Percentiles rank a stretch among this genome's conserved stretches.
Conservation (phyloP, 2,329 filamentous ascomycete genomes). For the Colletotrichum cordylinicola region DNA sequence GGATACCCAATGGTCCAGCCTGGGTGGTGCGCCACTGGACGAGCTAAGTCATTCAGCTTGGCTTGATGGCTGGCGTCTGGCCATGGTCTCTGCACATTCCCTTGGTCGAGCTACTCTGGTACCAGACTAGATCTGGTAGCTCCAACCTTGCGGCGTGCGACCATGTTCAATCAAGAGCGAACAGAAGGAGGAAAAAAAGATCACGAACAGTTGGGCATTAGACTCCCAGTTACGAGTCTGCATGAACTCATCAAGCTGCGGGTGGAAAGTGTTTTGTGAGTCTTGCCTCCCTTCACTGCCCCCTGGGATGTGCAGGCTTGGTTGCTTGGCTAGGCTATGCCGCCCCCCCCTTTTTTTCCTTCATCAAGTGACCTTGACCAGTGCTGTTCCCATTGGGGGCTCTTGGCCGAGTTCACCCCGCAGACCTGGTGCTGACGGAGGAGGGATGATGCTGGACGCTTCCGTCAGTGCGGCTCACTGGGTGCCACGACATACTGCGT, state of each 20-base stretch:
- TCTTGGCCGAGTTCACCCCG: slow-evolving; percentile 3
- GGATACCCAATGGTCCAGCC: neutral
- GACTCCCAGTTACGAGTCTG: neutral
- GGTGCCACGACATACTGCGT: neutral
- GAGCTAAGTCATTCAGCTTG: neutral
- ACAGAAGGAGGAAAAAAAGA: neutral
- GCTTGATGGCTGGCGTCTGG: slow-evolving; percentile 14
- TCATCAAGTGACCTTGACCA: neutral
- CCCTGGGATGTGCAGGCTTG: neutral
- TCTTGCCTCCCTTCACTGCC: neutral
- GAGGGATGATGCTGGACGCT: slow-evolving; percentile 8
- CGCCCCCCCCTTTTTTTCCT: neutral
- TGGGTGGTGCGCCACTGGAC: neutral
- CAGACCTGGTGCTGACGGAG: slow-evolving; percentile 1
- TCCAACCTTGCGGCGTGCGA: neutral
- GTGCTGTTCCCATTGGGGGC: neutral
- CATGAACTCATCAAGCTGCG: neutral
- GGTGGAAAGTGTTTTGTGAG: neutral
- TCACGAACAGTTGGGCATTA: neutral
- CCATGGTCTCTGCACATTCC: neutral
- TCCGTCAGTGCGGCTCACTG: slow-evolving; percentile 14
- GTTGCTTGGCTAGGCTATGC: neutral
- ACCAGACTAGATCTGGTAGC: neutral
- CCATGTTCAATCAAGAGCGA: neutral
- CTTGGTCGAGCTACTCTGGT: neutral